Percentiles rank a stretch among this genome's conserved stretches.
Evolutionary conservation across 140 eudicot genomes (phyloP).

Genomic region (Eryngium alpinum): DNA sequence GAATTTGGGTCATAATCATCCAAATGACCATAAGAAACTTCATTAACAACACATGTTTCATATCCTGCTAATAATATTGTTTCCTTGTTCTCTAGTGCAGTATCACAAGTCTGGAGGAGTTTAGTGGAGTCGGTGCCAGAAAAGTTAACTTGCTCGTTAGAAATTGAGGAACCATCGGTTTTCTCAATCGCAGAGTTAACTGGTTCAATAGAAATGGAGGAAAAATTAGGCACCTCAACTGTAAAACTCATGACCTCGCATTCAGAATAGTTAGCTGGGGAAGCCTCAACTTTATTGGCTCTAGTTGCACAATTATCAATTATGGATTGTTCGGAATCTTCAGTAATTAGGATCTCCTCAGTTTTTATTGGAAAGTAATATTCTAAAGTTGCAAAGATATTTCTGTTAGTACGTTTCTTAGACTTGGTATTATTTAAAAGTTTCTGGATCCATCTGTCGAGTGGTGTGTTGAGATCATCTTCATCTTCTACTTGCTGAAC

Average conservation of each 20-base stretch:
- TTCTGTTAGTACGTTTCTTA: constrained; percentile 23
- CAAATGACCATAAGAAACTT: constrained; percentile 25
- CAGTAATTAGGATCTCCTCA: constrained; percentile 19
- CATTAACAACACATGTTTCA: constrained; percentile 13
- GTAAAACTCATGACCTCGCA: constrained; percentile 13
- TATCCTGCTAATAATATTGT: constrained; percentile 12
- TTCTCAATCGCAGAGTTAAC: constrained; percentile 15
- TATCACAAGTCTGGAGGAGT: neutral
- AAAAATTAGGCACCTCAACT: constrained; percentile 17
- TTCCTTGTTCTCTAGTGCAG: constrained; percentile 14
- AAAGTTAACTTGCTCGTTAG: constrained; percentile 10
- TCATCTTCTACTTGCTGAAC: constrained; percentile 36
- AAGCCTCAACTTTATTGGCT: constrained; percentile 43
- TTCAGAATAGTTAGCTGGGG: constrained; percentile 30
- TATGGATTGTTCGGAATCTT: constrained; percentile 9
- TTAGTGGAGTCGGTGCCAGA: constrained; percentile 16
- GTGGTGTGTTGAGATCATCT: constrained; percentile 52
- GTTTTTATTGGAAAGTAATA: constrained; percentile 9
- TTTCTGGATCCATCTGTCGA: constrained; percentile 43
- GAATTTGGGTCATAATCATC: constrained; percentile 20
- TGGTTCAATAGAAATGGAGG: constrained; percentile 8
- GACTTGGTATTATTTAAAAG: constrained; percentile 29
- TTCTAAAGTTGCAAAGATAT: constrained; percentile 15
- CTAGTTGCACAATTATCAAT: constrained; percentile 11
- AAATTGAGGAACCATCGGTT: constrained; percentile 13